phyloP scores from a whole-genome alignment of 2,329 filamentous ascomycete species.

The Colletotrichum sp. region DNA sequence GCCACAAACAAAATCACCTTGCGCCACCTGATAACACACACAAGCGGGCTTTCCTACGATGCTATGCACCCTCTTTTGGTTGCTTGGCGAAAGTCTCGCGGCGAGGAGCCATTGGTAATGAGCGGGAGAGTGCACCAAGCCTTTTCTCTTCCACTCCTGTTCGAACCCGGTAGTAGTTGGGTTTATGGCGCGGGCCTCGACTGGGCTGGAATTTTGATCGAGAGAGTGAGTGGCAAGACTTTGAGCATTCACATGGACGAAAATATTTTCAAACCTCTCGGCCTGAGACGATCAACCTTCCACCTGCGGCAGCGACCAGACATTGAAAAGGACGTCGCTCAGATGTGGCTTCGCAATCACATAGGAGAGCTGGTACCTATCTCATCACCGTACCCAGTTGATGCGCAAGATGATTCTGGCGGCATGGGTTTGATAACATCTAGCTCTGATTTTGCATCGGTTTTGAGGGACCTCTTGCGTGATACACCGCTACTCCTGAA shows the following conservation, averaged over 20 bases:
- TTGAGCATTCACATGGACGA: background rate
- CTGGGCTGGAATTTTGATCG: conserved; percentile 32
- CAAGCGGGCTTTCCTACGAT: conserved; percentile 46
- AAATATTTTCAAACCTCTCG: background rate
- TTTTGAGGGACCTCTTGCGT: background rate
- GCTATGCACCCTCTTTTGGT: conserved; percentile 32
- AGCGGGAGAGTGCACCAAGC: background rate
- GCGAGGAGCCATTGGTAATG: conserved; percentile 38
- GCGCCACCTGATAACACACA: conserved; percentile 48
- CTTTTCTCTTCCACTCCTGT: conserved; percentile 27
- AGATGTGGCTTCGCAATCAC: background rate
- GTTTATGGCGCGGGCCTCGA: conserved; percentile 32
- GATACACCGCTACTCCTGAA: background rate
- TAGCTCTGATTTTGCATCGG: background rate
- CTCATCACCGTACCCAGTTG: background rate
- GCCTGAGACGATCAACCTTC: background rate
- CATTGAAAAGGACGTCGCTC: background rate
- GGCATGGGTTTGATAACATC: background rate
- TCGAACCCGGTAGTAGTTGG: conserved; percentile 34
- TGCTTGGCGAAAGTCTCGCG: conserved; percentile 13
- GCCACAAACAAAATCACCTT: background rate
- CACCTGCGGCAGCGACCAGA: background rate
- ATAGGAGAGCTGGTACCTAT: background rate
- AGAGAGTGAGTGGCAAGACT: background rate
- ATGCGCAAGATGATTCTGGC: background rate